phyloP scores from a whole-genome alignment of 1,139 yeast genomes.

The Debaryomyces nepalensis region DNA sequence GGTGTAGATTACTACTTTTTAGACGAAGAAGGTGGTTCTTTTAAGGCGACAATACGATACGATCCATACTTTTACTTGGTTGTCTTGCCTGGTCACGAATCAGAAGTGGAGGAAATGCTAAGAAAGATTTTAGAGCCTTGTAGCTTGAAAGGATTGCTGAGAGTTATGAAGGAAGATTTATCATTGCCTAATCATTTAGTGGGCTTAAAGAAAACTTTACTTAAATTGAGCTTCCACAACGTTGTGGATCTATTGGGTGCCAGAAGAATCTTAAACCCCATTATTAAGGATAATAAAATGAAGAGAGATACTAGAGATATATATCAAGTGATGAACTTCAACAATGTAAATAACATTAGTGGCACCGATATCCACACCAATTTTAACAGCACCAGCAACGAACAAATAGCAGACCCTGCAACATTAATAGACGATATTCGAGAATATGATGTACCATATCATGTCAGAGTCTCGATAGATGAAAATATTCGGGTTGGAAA shows the following conservation, averaged over 20 bases:
- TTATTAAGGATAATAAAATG: conserved; percentile 68
- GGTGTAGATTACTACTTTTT: conserved; percentile 94
- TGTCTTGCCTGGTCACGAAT: conserved; percentile 66
- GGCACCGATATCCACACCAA: conserved; percentile 24
- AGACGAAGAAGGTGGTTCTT: conserved; percentile 97
- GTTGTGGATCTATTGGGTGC: conserved; percentile 76
- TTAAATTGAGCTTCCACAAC: conserved; percentile 77
- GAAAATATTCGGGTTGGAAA: conserved; percentile 86
- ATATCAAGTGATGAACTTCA: conserved; percentile 59
- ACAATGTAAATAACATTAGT: conserved; percentile 32
- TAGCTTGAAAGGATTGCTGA: conserved; percentile 55
- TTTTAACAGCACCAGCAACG: conserved; percentile 12
- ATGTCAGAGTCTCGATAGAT: conserved; percentile 93
- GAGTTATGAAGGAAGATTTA: conserved; percentile 77
- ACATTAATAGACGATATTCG: conserved; percentile 76
- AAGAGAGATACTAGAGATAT: conserved; percentile 71
- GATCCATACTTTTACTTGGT: conserved; percentile 90
- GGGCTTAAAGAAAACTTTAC: conserved; percentile 68
- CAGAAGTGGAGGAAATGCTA: conserved; percentile 86
- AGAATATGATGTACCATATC: conserved; percentile 97
- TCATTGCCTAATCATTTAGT: conserved; percentile 81
- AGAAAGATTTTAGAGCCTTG: conserved; percentile 67
- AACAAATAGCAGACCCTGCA: conserved; percentile 54
- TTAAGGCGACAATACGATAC: conserved; percentile 80
- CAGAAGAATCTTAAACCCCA: conserved; percentile 68